These are phyloP conservation scores for Aspergillus persii DNA, from an alignment of 2,329 filamentous ascomycete genomes.

Conservation along the genomic window DNA sequence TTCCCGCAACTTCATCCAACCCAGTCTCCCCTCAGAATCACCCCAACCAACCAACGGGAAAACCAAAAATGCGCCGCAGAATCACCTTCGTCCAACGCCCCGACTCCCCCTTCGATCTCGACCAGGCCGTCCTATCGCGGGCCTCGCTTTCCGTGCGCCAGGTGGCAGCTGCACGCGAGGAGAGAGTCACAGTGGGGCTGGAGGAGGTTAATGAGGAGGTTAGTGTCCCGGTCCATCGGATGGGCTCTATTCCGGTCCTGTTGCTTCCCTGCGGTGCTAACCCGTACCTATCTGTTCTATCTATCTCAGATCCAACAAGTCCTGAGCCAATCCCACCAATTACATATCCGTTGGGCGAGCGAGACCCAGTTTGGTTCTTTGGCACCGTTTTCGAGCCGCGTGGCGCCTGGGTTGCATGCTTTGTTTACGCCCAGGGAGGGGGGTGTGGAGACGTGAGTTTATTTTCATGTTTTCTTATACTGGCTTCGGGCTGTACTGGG, in stretches of 20 bases:
- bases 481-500: too few species aligned
- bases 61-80: constrained; percentile 37
- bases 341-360: constrained; percentile 79
- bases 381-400: constrained; percentile 69
- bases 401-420: constrained; percentile 78
- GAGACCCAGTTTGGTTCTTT: constrained; percentile 56
- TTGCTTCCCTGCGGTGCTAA: too few species aligned
- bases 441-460: neutral
- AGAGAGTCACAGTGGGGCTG: constrained; percentile 70
- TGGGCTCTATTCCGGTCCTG: too few species aligned
- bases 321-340: constrained; percentile 64
- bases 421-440: constrained; percentile 63
- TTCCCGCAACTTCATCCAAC: neutral
- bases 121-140: constrained; percentile 58
- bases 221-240: too few species aligned
- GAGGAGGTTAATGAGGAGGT: constrained; percentile 69
- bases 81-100: constrained; percentile 73
- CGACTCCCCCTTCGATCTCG: constrained; percentile 64
- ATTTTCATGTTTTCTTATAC: constrained; percentile 30
- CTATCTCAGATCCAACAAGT: constrained; percentile 52
- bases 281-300: too few species aligned
- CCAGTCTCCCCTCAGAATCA: neutral
- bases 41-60: neutral
- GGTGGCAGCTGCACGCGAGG: constrained; percentile 70
- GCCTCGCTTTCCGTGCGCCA: constrained; percentile 56